Base-by-base conservation (phyloP, 306 rosid species). In the Acacia melanoxylon region DNA sequence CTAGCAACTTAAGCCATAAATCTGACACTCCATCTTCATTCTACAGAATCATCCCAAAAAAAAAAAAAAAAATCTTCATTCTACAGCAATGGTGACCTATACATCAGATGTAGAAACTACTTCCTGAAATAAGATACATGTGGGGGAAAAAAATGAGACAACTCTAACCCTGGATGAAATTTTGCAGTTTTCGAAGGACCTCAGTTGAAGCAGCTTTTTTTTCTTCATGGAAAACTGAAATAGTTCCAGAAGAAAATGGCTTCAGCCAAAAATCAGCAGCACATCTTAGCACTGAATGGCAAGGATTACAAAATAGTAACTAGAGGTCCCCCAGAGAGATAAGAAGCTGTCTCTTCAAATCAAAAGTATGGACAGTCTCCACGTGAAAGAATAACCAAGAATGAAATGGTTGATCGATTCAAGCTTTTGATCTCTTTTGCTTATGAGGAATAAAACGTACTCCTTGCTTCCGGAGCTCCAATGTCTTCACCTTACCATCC, bases 381-480 rank as follows among this genome's bases (percentile, higher is more conserved):
- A 15, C 45, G 31, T 7, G 29, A 68, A 45, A 51, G 72, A 22
- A 42, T 72, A 51, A 65, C 72, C 77, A 51, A 35, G 46, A 49
- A 33, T n/a, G 76, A 68, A 74, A 3, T n/a, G 19, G 78, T 33
- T 56, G 79, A 27, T 66, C 78, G 67, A 76, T 75, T 90, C 86
- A 89, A 24, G 84, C 85, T 83, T 84, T 86, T 31, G 90, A 88
- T 79, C 97, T 89, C 90, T 93, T 96, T 86, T 86, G 90, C 86
- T 92, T 88, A 61, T 88, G 93, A 42, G 94, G 88, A 79, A 91
- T 90, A 12, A 92, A 88, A 41, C 91, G 93, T 51, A 91, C 83
- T 16, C 93, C 97, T 85, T 89, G 93, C 83, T 88, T 92, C 62
- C 91, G 90, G 67, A 96, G 97, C 75, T 96, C 97, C 81, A 91